phyloP scores from a whole-genome alignment of 2,329 filamentous ascomycete species.

The Epichloe baconii region DNA sequence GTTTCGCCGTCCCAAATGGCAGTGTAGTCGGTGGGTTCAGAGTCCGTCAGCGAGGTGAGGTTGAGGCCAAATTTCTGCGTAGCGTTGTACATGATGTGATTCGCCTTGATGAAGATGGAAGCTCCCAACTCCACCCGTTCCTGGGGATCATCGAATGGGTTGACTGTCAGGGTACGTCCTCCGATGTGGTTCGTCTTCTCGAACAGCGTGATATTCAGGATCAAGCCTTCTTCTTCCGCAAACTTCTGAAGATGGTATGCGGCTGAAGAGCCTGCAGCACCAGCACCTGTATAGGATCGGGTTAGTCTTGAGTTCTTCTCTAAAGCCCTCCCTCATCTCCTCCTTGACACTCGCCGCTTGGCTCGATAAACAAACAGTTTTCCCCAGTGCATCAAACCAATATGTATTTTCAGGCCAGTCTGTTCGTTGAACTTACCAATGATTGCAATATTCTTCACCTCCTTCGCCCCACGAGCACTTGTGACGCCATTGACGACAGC shows the following conservation, averaged over 20 bases:
- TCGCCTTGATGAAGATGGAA: conserved; percentile 80
- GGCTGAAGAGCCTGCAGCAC: conserved; percentile 73
- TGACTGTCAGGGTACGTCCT: conserved; percentile 74
- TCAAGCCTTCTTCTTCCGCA: conserved; percentile 44
- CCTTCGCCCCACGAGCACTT: conserved; percentile 2
- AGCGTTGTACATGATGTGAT: conserved; percentile 68
- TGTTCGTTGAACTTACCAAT: conserved; percentile 18
- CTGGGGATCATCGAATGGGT: conserved; percentile 54
- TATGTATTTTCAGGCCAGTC: too few species aligned
- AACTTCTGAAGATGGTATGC: conserved; percentile 72
- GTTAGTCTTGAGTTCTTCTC: not conserved
- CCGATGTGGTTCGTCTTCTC: conserved; percentile 69
- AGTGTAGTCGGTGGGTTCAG: conserved; percentile 41
- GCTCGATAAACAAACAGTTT: too few species aligned
- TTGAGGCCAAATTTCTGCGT: conserved; percentile 57
- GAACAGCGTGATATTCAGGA: conserved; percentile 74
- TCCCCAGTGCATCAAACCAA: too few species aligned
- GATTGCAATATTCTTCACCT: conserved; percentile 23
- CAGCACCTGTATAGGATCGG: conserved; percentile 52
- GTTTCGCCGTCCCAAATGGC: conserved; percentile 74
- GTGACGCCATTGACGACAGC: conserved; percentile 7
- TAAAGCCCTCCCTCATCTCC: too few species aligned
- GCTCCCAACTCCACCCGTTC: conserved; percentile 76
- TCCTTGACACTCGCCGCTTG: too few species aligned
- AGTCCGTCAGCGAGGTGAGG: conserved; percentile 30